Base-by-base conservation (phyloP, 805 yeast genomes). In the Cyberlindnera samutprakarnensis region DNA sequence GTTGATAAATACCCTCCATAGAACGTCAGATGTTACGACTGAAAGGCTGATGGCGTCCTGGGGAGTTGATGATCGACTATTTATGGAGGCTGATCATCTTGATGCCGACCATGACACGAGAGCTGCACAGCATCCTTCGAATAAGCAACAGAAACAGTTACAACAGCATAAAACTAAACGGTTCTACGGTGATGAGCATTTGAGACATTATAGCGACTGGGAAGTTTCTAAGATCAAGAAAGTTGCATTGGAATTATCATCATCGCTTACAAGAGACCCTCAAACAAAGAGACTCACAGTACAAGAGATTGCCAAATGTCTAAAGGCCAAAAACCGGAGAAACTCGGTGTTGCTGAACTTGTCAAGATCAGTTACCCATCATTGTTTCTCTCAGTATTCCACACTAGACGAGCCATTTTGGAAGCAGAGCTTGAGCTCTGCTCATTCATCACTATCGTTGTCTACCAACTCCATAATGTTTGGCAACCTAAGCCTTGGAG, bases 31-130 rank as follows among this genome's bases (percentile, higher is more conserved):
- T 11, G 25, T 38, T 2, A 19, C 39, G 3, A 29, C 38, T 14
- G 29, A 17, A 15, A 27, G 34, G 18, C 30, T 53, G 2, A 33
- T 55, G n/a, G 50, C 49, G 3, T 54, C 59, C 1, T 56, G 61
- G 61, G 61, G 59, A 15, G 53, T 53, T 32, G 60, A 53, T 24
- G 54, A 54, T 18, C 33, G 43, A 8, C 17, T 41, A 26, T 17
- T 34, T 18, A 24, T 25, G 16, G 42, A 28, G 8, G n/a, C 30
- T 3, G 26, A 33, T 1, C n/a, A 26, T 9, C 18, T 5, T 8
- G 8, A 25, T 4, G 14, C 8, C 14, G 29, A 14, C 6, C 14
- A 18, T 25, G 13, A 10, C 6, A 11, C 18, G 15, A 26, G n/a
- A 28, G 23, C 5, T 19, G 28, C 14, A 23, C 27, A 11, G 36